Base-by-base conservation (phyloP, 805 yeast species). In the Saccharomycopsis olivae region DNA sequence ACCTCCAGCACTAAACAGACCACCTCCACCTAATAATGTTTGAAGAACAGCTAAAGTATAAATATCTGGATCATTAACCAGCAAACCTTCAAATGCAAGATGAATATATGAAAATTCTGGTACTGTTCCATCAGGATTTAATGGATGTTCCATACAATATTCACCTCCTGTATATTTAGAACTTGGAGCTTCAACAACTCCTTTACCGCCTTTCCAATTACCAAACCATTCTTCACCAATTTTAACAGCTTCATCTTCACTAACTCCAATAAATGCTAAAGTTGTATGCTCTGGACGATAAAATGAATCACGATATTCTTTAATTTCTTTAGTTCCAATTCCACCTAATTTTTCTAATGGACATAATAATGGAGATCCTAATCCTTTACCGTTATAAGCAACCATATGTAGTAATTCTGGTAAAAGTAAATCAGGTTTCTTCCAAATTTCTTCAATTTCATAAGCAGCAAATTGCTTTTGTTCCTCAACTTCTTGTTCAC, bases 1-100 rank as follows among this genome's bases (percentile, higher is more conserved):
- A 0, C 98, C 98, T 49, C 98, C 98, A 8, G 98, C 97, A 15
- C 94, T 79, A 55, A 92, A 92, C 1, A 97, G 87, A 4, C 96
- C 94, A 42, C 97, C 98, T 28, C 97, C 96, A 32, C 98, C 98
- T 11, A 92, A 64, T 17, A 89, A 65, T 44, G 88, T 85, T 57
- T 92, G 97, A 43, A 92, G 66, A 1, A 87, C 77, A 2, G 97
- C 96, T 29, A 87, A 64, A 1, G 95, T 94, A 53, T 92, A 92
- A 33, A 88, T 75, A 51, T 92, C 96, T 15, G 84, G 85, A 54
- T 82, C 78, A 38, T 75, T 71, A 24, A 87, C 78, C 1, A 95
- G 80, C 2, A 82, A 66, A 18, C 96, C 94, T 57, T 92, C 89
- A 56, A 83, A 92, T 1, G 82, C 95, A 28, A 92, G 69, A 56